Percentiles rank a stretch among this genome's conserved stretches.
These are phyloP conservation scores for Euphorbia lathyris DNA, from an alignment of 345 rosid species.

Conservation along the genomic window DNA sequence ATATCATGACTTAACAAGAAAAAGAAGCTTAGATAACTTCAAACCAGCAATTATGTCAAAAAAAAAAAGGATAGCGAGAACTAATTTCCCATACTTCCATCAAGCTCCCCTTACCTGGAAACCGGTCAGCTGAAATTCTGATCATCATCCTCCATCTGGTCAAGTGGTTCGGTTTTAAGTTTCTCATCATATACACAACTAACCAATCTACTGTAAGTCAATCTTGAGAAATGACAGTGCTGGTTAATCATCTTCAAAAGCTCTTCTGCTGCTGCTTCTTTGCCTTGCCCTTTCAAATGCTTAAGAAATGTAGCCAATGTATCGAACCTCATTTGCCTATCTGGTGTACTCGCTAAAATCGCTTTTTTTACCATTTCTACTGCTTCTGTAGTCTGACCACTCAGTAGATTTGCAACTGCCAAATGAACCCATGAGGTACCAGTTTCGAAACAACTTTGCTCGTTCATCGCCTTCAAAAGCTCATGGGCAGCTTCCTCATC, in stretches of 20 bases:
- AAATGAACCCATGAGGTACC: not conserved
- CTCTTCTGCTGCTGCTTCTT: slow-evolving; percentile 18
- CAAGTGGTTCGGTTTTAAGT: not conserved
- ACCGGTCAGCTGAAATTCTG: no score
- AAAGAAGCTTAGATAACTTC: no score
- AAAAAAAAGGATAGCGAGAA: no score
- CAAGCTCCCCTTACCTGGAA: no score
- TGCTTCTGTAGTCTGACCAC: slow-evolving; percentile 20
- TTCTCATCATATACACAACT: not conserved
- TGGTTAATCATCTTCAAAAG: slow-evolving; percentile 14
- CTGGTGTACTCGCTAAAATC: slow-evolving; percentile 12
- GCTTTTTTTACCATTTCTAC: slow-evolving; percentile 32
- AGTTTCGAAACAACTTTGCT: not conserved
- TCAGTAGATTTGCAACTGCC: not conserved
- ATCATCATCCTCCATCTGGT: not conserved
- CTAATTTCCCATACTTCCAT: no score
- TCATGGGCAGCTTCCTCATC: slow-evolving; percentile 18
- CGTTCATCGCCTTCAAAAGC: slow-evolving; percentile 6
- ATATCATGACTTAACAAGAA: no score
- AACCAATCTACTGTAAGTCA: not conserved
- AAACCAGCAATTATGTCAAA: no score
- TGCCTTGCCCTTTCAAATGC: slow-evolving; percentile 27
- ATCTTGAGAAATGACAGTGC: not conserved
- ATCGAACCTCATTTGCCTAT: slow-evolving; percentile 10
- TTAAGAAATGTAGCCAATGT: slow-evolving; percentile 22